A percentile compares a stretch with the other conserved stretches of the same genome.
Conservation (phyloP, 129 eudicot genomes). For the Flaveria linearis region DNA sequence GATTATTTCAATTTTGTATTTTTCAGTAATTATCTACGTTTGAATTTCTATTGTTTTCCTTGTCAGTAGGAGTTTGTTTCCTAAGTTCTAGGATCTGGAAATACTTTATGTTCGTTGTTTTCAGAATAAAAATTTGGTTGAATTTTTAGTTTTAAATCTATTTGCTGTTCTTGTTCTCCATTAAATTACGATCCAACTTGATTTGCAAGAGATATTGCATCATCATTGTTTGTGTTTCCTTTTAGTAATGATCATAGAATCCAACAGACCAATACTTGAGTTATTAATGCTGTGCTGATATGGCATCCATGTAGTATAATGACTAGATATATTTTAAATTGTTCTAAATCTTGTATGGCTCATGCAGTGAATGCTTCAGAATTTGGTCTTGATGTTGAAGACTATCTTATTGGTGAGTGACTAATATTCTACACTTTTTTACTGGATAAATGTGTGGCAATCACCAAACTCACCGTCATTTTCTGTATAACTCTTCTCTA, state of each 20-base stretch:
- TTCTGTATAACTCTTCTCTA: not conserved
- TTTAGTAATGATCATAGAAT: not conserved
- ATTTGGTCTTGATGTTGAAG: conserved; percentile 89
- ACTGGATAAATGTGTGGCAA: conserved; percentile 15
- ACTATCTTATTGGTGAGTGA: conserved; percentile 83
- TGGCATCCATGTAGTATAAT: not conserved
- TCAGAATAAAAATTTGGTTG: no score
- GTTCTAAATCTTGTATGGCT: conserved; percentile 8
- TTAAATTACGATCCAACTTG: no score
- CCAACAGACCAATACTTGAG: not conserved
- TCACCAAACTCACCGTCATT: not conserved
- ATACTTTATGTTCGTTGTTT: no score
- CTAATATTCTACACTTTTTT: conserved; percentile 6
- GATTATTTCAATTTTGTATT: no score
- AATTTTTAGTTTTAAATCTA: no score
- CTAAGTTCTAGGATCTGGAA: no score
- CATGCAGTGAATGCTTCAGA: conserved; percentile 66
- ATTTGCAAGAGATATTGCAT: no score
- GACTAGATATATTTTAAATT: not conserved
- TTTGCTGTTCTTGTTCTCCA: no score
- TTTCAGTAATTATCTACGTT: no score
- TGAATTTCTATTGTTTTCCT: no score
- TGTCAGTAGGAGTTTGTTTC: no score
- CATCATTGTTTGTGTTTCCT: not conserved
- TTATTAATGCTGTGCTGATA: not conserved